Evolutionary conservation across 2,329 filamentous ascomycete genomes (phyloP).

Genomic region (Sphaerulina vaccinii): DNA sequence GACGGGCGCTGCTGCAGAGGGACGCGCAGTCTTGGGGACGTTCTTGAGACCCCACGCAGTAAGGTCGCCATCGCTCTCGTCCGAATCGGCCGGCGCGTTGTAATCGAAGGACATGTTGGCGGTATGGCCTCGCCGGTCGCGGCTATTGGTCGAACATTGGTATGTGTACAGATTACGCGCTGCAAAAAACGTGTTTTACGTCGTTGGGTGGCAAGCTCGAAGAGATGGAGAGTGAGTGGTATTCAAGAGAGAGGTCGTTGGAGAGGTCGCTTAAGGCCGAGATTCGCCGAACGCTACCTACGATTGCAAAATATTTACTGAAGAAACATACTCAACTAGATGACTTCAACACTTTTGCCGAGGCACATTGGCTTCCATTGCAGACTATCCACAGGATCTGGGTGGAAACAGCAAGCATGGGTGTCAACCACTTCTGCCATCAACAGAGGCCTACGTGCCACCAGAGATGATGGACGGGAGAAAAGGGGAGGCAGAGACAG

Average conservation of each 20-base stretch:
- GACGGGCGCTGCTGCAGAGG: conserved; percentile 19
- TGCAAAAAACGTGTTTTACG: neutral
- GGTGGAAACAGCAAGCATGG: conserved; percentile 16
- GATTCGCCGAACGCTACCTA: neutral
- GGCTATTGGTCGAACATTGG: conserved; percentile 2
- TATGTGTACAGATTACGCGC: neutral
- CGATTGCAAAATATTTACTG: neutral
- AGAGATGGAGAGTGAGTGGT: too few relatives aligned
- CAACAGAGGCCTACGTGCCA: conserved; percentile 59
- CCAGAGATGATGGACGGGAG: conserved; percentile 14
- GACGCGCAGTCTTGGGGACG: conserved; percentile 7
- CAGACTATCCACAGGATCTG: conserved; percentile 4
- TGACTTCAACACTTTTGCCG: conserved; percentile 15
- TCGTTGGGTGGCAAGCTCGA: conserved; percentile 1
- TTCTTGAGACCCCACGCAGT: conserved; percentile 28
- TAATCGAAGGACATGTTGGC: conserved; percentile 32
- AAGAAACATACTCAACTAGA: neutral
- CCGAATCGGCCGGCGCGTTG: conserved; percentile 28
- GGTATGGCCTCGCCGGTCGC: neutral
- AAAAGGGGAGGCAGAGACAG: conserved; percentile 22
- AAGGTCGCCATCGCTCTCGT: conserved; percentile 30
- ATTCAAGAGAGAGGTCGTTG: too few relatives aligned
- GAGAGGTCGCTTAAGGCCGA: neutral
- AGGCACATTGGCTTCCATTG: conserved; percentile 15
- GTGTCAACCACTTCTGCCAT: conserved; percentile 68